A percentile compares a stretch with the other conserved stretches of the same genome.
Conservation (phyloP, 495 filamentous ascomycete genomes). For the Trichoderma gamsii region DNA sequence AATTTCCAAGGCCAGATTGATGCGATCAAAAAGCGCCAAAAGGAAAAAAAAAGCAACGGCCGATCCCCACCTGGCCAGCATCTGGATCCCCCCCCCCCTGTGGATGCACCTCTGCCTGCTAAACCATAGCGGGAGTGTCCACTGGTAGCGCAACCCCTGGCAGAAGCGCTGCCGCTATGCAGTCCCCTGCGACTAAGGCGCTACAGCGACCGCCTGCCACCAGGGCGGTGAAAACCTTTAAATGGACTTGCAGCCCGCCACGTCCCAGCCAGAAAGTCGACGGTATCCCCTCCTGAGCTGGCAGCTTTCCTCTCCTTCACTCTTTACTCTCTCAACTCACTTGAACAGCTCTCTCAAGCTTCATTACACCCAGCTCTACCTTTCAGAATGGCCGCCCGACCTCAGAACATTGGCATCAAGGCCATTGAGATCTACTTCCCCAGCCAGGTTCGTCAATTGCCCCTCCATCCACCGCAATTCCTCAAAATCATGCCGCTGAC, state of each 20-base stretch:
- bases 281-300: not conserved
- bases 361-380: conserved; percentile 10
- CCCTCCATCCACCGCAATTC: not conserved
- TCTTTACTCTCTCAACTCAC: conserved; percentile 17
- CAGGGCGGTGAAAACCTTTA: conserved; percentile 16
- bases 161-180: conserved; percentile 19
- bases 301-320: conserved; percentile 5
- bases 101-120: not conserved
- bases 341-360: not conserved
- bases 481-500: conserved; percentile 18
- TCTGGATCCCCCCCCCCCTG: not conserved
- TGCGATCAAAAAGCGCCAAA: too few relatives aligned
- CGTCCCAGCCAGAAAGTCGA: not conserved
- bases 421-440: conserved; percentile 99
- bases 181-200: conserved; percentile 20
- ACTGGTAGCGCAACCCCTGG: not conserved
- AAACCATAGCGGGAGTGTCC: not conserved
- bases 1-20: too few relatives aligned
- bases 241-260: conserved; percentile 2
- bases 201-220: conserved; percentile 11
- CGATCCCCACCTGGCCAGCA: too few relatives aligned
- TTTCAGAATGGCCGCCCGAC: conserved; percentile 72
- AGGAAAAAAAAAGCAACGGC: too few relatives aligned
- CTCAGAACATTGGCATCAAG: conserved; percentile 98
- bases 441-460: conserved; percentile 64